Percentiles rank a stretch among this genome's conserved stretches.
Conservation (phyloP, 208 protist species). For the Angomonas desouzai region DNA sequence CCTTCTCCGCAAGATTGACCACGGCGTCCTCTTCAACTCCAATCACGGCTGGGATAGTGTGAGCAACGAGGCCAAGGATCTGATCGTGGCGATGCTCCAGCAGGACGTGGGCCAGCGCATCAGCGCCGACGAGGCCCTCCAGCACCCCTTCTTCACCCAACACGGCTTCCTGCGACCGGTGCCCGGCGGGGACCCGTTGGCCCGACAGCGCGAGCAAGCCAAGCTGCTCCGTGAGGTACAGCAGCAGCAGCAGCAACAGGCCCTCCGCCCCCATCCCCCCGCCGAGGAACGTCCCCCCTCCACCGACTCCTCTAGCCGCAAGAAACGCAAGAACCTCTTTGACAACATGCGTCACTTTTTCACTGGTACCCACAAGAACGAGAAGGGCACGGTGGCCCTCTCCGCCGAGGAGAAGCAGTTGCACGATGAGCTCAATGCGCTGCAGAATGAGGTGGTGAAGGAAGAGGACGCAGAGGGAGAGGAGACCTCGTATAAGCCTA, state of each 20-base stretch:
- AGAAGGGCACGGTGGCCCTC: slow-evolving; percentile 10
- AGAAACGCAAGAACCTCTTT: slow-evolving; percentile 13
- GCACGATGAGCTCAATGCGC: slow-evolving; percentile 49
- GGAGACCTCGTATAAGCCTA: slow-evolving; percentile 46
- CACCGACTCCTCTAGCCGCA: not conserved
- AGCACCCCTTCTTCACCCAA: slow-evolving; percentile 76
- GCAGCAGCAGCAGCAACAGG: slow-evolving; percentile 18
- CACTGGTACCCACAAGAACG: slow-evolving; percentile 9
- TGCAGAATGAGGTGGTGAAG: slow-evolving; percentile 61
- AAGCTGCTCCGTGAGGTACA: slow-evolving; percentile 13
- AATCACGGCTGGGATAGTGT: slow-evolving; percentile 67
- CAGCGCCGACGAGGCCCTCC: slow-evolving; percentile 62
- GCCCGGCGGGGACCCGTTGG: slow-evolving; percentile 25
- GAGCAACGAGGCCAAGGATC: slow-evolving; percentile 76
- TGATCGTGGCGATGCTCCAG: slow-evolving; percentile 76
- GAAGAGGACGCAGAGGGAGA: slow-evolving; percentile 73
- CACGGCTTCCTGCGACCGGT: slow-evolving; percentile 41
- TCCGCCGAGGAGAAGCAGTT: slow-evolving; percentile 44
- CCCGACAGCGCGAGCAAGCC: slow-evolving; percentile 17
- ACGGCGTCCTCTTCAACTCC: slow-evolving; percentile 79
- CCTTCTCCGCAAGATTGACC: slow-evolving; percentile 70
- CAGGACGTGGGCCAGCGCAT: slow-evolving; percentile 59
- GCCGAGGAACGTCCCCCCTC: not conserved
- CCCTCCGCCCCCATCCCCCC: not conserved
- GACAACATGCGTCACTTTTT: slow-evolving; percentile 20